phyloP scores from a whole-genome alignment of 2,329 filamentous ascomycete genomes.

The Malbranchea cinnamomea region DNA sequence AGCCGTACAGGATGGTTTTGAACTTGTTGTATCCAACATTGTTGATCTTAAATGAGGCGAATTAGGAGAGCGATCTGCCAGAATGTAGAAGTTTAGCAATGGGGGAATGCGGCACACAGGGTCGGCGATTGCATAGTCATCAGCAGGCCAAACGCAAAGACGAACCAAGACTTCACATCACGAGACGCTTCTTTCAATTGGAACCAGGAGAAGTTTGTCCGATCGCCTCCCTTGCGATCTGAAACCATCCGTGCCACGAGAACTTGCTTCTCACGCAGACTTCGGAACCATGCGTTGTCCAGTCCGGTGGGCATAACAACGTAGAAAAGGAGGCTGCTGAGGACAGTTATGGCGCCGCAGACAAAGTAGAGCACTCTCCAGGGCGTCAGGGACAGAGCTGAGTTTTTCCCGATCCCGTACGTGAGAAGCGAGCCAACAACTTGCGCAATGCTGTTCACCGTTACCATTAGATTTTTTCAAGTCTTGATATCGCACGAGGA shows the following conservation, averaged over 20 bases:
- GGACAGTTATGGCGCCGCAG: constrained; percentile 33
- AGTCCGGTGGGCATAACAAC: constrained; percentile 34
- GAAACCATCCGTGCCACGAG: constrained; percentile 23
- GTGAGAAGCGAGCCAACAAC: constrained; percentile 33
- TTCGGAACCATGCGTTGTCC: constrained; percentile 36
- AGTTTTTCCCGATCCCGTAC: constrained; percentile 36
- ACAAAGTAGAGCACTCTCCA: constrained; percentile 38
- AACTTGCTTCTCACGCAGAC: constrained; percentile 27
- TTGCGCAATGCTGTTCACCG: constrained; percentile 33
- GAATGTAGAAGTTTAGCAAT: neutral
- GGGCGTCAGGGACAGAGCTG: constrained; percentile 22
- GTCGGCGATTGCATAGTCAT: constrained; percentile 34
- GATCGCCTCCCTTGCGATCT: constrained; percentile 28
- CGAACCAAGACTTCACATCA: constrained; percentile 32
- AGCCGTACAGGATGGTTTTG: constrained; percentile 33
- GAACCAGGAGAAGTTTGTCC: constrained; percentile 28
- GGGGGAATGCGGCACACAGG: constrained; percentile 24
- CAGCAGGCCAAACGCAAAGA: constrained; percentile 33
- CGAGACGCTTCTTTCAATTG: constrained; percentile 32
- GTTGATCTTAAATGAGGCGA: constrained; percentile 37
- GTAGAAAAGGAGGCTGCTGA: constrained; percentile 31
- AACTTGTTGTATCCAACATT: constrained; percentile 30
- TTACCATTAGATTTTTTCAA: too few species aligned
- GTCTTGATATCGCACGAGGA: too few species aligned
- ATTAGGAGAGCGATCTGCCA: constrained; percentile 16